Evolutionary conservation across 805 yeast genomes (phyloP), one percentile per base, ranked within the genome.

Genomic region (Scheffersomyces coipomensis): DNA sequence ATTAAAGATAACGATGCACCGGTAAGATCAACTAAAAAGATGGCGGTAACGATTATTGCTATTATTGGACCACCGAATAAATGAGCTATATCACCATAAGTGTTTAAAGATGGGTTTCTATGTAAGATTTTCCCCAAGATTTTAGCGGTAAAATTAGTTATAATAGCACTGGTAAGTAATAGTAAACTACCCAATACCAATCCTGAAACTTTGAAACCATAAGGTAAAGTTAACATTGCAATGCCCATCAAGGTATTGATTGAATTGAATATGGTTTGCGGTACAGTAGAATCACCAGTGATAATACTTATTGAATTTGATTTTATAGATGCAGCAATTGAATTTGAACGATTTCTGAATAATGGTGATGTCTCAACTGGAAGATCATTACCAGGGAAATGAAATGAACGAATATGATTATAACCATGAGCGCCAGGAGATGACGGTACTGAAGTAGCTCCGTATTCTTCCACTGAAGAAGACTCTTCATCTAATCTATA

Each of bases 211-310:
- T 69, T 73, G 39, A 86, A 60, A 1, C 85, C 95, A 44, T 81
- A 66, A 0, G 95, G 90, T 35, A 86, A 65, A 0, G 93, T 82
- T 32, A 86, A 67, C 35, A 86, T 68, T 1, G 91, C 93, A 27
- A 86, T 76, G 0, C 95, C 95, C 46, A 86, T 79, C 21, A 86
- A 62, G 0, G 85, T 85, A 55, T 86, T 86, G 35, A 85, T 75
- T 11, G 84, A 74, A 54, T 82, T 82, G 64, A 83, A 79, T 13
- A 80, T 64, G 0, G 88, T 82, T 53, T 83, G 88, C 1, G 84
- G 79, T 0, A 79, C 80, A 0, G 93, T 86, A 6, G 83, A 77
- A 47, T 43, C 44, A 3, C 59, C 60, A 9, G 42, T 49, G 7
- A 43, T 45, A 12, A 47, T 35, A 3, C 43, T 32, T 16, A 38